Conservation (phyloP, 23 red algal genomes). For the Gracilaria domingensis region DNA sequence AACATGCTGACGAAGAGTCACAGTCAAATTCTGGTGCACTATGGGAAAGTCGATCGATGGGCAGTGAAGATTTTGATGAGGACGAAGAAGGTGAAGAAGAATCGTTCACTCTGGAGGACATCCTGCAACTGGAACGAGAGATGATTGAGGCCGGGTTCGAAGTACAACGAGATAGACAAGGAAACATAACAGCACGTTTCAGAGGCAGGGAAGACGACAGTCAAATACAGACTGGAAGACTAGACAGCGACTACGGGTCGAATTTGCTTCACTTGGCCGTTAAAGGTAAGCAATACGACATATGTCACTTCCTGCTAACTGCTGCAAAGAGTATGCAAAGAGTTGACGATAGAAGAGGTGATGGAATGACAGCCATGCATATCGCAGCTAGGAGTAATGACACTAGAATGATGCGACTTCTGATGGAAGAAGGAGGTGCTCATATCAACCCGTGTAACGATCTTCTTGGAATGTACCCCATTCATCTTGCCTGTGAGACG, state of each 20-base stretch:
- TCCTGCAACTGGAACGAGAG: conserved; percentile 32
- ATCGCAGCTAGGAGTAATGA: conserved; percentile 40
- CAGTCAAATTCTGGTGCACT: neutral
- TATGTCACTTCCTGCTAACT: conserved; percentile 18
- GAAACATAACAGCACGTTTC: conserved; percentile 42
- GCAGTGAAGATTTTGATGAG: neutral
- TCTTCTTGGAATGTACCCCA: conserved; percentile 12
- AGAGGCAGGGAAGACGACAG: conserved; percentile 10
- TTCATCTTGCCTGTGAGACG: conserved; percentile 36
- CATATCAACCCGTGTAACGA: conserved; percentile 23
- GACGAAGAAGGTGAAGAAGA: conserved; percentile 46
- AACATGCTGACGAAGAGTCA: neutral
- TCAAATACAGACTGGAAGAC: neutral
- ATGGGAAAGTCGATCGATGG: neutral
- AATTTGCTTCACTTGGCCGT: conserved; percentile 45
- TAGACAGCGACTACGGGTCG: conserved; percentile 24
- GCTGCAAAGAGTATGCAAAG: neutral
- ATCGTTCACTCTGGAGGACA: conserved; percentile 30
- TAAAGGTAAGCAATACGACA: conserved; percentile 6
- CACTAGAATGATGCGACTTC: conserved; percentile 28
- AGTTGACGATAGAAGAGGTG: conserved; percentile 25
- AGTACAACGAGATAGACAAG: conserved; percentile 16
- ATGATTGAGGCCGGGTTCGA: conserved; percentile 21
- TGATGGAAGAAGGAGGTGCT: conserved; percentile 3
- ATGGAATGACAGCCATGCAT: conserved; percentile 50